phyloP scores from a whole-genome alignment of 768 basidiomycete genomes.

The Termitomyces sp. region DNA sequence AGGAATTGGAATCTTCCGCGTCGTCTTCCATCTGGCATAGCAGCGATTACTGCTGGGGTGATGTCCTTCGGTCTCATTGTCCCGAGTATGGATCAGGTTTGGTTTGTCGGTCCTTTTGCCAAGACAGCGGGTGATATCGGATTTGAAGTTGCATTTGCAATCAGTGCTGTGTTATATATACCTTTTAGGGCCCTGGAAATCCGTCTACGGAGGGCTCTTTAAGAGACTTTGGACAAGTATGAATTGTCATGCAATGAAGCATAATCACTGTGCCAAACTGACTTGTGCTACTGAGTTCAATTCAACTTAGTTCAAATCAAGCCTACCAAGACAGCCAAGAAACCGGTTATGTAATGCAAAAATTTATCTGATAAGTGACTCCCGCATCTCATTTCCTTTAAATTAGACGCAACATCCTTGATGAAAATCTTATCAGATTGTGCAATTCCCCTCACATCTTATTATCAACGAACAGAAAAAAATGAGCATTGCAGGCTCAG shows the following conservation, averaged over 20 bases:
- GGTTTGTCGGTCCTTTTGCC: constrained; percentile 75
- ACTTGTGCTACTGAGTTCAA: background rate
- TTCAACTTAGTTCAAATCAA: background rate
- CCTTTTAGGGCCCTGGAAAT: constrained; percentile 49
- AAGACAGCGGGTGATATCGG: constrained; percentile 69
- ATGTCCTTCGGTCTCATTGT: constrained; percentile 54
- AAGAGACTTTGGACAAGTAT: background rate
- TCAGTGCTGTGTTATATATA: constrained; percentile 49
- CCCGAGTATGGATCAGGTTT: constrained; percentile 69
- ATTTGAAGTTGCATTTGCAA: constrained; percentile 66
- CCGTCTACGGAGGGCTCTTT: constrained; percentile 17
- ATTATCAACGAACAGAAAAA: background rate
- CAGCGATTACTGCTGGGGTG: constrained; percentile 51
- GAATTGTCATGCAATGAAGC: background rate
- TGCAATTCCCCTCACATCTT: background rate
- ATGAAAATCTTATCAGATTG: constrained; percentile 15
- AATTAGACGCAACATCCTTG: background rate
- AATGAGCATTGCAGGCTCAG: background rate
- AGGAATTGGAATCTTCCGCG: constrained; percentile 50
- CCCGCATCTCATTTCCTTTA: background rate
- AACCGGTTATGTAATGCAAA: constrained; percentile 1
- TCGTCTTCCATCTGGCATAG: constrained; percentile 59
- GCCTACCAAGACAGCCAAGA: background rate
- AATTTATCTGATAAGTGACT: constrained; percentile 11
- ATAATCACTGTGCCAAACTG: background rate